Percentiles rank a stretch among this genome's conserved stretches.
phyloP scores from a whole-genome alignment of 805 yeast genomes.

The Candida multigemmis region DNA sequence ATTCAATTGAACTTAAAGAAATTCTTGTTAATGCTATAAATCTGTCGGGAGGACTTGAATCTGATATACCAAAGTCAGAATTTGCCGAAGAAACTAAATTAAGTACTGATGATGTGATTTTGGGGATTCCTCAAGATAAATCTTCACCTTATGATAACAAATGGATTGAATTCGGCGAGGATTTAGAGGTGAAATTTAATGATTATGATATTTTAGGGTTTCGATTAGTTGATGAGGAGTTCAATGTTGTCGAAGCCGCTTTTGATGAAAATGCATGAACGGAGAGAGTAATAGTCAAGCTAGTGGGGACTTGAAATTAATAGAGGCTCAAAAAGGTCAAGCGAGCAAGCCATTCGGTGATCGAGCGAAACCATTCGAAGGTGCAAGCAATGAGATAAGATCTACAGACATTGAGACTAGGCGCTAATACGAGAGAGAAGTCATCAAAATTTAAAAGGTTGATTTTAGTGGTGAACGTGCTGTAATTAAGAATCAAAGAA shows the following conservation, averaged over 20 bases:
- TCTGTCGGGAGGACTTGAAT: constrained; percentile 40
- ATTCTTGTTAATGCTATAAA: constrained; percentile 30
- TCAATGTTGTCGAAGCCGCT: constrained; percentile 23
- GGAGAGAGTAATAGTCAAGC: too few relatives aligned
- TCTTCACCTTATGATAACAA: constrained; percentile 22
- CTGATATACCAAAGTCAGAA: constrained; percentile 31
- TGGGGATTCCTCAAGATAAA: constrained; percentile 35
- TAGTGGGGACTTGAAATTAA: too few relatives aligned
- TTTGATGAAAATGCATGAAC: constrained; percentile 26
- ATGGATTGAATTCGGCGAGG: constrained; percentile 24
- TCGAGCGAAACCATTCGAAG: too few relatives aligned
- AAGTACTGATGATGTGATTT: constrained; percentile 13
- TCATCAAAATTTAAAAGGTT: too few relatives aligned
- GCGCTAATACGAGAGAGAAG: too few relatives aligned
- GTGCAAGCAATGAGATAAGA: too few relatives aligned
- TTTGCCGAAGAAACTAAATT: constrained; percentile 13
- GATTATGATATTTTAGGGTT: constrained; percentile 38
- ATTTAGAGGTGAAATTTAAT: constrained; percentile 16
- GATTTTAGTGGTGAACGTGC: too few relatives aligned
- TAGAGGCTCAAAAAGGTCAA: too few relatives aligned
- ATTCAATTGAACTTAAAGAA: constrained; percentile 10
- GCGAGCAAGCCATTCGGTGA: too few relatives aligned
- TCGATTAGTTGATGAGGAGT: constrained; percentile 26
- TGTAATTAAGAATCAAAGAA: too few relatives aligned
- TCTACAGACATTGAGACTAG: too few relatives aligned